phyloP scores from a whole-genome alignment of 495 filamentous ascomycete species.

The Penicillium coffeae region DNA sequence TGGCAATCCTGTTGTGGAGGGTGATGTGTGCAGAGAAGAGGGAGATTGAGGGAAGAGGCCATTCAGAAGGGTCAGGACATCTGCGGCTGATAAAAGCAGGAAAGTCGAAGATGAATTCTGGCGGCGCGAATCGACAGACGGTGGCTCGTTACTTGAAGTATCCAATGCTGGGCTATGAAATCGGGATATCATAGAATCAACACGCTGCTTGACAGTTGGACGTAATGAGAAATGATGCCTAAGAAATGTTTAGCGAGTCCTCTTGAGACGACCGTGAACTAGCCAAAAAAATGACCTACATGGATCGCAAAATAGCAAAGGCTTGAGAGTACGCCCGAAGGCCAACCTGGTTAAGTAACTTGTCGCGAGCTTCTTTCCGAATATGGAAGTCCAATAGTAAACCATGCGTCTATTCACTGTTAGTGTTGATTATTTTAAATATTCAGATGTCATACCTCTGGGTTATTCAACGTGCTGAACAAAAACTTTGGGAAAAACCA shows the following conservation, averaged over 20 bases:
- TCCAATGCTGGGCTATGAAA: conserved; percentile 37
- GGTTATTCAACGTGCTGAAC: conserved; percentile 77
- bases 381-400: conserved; percentile 91
- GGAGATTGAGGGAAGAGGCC: conserved; percentile 35
- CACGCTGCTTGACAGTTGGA: conserved; percentile 64
- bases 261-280: too few relatives aligned
- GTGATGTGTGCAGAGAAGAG: conserved; percentile 24
- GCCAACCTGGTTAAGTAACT: conserved; percentile 80
- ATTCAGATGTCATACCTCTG: conserved; percentile 59
- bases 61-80: conserved; percentile 39
- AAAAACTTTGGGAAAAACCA: conserved; percentile 92
- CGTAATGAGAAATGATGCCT: conserved; percentile 41
- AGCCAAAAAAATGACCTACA: conserved; percentile 30
- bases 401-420: conserved; percentile 60
- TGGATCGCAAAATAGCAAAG: conserved; percentile 44
- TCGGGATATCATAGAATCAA: conserved; percentile 69
- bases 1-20: conserved; percentile 13
- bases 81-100: conserved; percentile 39
- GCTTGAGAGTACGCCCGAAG: conserved; percentile 73
- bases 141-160: not conserved
- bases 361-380: conserved; percentile 81
- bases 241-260: too few relatives aligned
- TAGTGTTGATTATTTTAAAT: conserved; percentile 3
- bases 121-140: conserved; percentile 2
- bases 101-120: conserved; percentile 29